Evolutionary conservation across 345 rosid genomes (phyloP).

Genomic region (Hypericum perforatum): DNA sequence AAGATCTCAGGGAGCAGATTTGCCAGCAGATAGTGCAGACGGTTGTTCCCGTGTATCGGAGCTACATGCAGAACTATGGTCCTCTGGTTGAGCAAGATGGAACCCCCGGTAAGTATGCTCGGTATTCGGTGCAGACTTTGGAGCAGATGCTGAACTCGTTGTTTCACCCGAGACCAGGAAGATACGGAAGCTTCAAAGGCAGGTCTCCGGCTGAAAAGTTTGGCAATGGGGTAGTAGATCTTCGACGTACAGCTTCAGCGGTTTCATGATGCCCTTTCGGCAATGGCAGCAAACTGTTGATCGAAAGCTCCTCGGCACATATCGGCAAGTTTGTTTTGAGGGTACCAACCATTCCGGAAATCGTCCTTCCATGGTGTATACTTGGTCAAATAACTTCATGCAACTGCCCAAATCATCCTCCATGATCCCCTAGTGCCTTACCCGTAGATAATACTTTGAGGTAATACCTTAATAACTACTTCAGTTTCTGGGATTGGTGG

Average conservation of each 20-base stretch:
- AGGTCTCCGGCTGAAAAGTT: slow-evolving; percentile 44
- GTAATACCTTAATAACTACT: slow-evolving; percentile 29
- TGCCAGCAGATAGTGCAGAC: slow-evolving; percentile 70
- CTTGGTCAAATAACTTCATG: neutral
- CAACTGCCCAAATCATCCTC: neutral
- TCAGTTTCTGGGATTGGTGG: slow-evolving; percentile 23
- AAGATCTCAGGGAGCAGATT: slow-evolving; percentile 82
- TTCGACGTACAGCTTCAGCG: slow-evolving; percentile 53
- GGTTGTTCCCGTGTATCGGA: slow-evolving; percentile 78
- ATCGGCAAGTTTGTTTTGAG: no score
- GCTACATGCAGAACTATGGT: slow-evolving; percentile 98
- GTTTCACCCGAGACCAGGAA: slow-evolving; percentile 64
- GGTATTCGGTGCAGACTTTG: slow-evolving; percentile 70
- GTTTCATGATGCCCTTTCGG: neutral
- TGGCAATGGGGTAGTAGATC: slow-evolving; percentile 34
- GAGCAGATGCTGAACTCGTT: slow-evolving; percentile 78
- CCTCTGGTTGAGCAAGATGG: slow-evolving; percentile 87
- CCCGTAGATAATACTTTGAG: slow-evolving; percentile 28
- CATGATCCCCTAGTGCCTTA: neutral
- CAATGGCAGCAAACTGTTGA: no score
- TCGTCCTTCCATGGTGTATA: no score
- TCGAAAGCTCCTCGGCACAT: no score
- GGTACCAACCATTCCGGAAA: no score
- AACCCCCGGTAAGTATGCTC: slow-evolving; percentile 66
- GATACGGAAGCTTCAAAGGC: slow-evolving; percentile 84